Conservation (phyloP, 169 alveolate species). For the Plasmodium berghei region DNA sequence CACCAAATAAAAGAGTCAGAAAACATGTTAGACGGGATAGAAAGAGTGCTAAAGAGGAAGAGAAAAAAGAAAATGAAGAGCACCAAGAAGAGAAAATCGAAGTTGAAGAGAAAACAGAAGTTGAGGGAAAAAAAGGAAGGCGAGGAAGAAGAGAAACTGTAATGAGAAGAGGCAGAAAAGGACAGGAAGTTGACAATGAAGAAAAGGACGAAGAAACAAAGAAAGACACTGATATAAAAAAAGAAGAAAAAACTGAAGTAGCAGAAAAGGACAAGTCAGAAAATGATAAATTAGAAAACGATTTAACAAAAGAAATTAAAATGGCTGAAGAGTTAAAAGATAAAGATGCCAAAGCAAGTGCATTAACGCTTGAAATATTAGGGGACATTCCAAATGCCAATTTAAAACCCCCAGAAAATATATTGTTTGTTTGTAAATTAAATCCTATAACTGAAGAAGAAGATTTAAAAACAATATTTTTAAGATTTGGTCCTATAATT, state of each 20-base stretch:
- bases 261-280: slow-evolving; percentile 6
- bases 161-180: neutral
- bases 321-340: slow-evolving; percentile 89
- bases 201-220: neutral
- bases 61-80: slow-evolving; percentile 15
- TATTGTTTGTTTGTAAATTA: slow-evolving; percentile 97
- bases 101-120: neutral
- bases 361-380: slow-evolving; percentile 95
- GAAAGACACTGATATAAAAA: neutral
- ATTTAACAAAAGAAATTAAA: slow-evolving; percentile 81
- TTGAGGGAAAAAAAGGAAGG: slow-evolving; percentile 7
- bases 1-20: slow-evolving; percentile 16
- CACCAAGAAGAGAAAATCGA: slow-evolving; percentile 12
- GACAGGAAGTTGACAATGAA: neutral
- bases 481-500: slow-evolving; percentile 95
- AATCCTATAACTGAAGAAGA: slow-evolving; percentile 97
- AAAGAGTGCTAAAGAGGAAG: slow-evolving; percentile 11
- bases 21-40: neutral
- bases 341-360: slow-evolving; percentile 94
- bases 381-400: slow-evolving; percentile 99
- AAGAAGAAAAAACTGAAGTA: neutral
- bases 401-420: slow-evolving; percentile 98
- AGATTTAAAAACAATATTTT: slow-evolving; percentile 96
- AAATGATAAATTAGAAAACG: slow-evolving; percentile 81
- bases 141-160: neutral